Evolutionary conservation across 83 land plant genomes (phyloP), one percentile per base, ranked within the genome.

Genomic region (Larix sibirica): DNA sequence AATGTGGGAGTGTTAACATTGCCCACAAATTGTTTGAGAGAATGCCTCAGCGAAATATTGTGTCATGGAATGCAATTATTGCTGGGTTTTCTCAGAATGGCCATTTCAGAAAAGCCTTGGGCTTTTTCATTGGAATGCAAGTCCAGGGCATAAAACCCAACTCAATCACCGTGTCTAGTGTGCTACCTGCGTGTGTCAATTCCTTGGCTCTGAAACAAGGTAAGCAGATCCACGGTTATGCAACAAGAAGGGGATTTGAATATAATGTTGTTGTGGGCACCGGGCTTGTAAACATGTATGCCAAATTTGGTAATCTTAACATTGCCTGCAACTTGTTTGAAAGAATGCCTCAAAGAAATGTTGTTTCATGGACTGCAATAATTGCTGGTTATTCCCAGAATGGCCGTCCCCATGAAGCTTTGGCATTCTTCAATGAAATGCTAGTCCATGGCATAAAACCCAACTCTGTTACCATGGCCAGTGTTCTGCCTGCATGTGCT

Each of bases 321-420:
- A 60, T 24, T 61, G 90, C 84, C 3, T 28, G 86, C 23, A 82
- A 47, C 21, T 12, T 92, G 9, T 90, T 92, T 82, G 85, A 92
- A 73, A 58, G 18, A 9, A 81, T 90, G 82, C 79, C 18, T 23
- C 79, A 31, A 4, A 89, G 69, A 58, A 85, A 90, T 84, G 73
- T 88, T 62, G 82, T 92, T 62, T 86, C 94, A 47, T 92, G 94
- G 94, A 88, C 88, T n/a, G 85, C 94, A 33, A 84, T 92, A 90
- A 90, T 92, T 81, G 83, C 89, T 33, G 92, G 94, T 0, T 88
- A 86, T 85, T 87, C 86, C 87, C 85, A 92, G 31, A 87, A 85
- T 76, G 84, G 86, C 12, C 62, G 13, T 50, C 13, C 56, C 12
- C 56, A 10, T 50, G 56, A 50, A 50, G 56, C 56, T 12, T 50